phyloP scores from a whole-genome alignment of 176 grass and related monocot species.

The Typha latifolia region DNA sequence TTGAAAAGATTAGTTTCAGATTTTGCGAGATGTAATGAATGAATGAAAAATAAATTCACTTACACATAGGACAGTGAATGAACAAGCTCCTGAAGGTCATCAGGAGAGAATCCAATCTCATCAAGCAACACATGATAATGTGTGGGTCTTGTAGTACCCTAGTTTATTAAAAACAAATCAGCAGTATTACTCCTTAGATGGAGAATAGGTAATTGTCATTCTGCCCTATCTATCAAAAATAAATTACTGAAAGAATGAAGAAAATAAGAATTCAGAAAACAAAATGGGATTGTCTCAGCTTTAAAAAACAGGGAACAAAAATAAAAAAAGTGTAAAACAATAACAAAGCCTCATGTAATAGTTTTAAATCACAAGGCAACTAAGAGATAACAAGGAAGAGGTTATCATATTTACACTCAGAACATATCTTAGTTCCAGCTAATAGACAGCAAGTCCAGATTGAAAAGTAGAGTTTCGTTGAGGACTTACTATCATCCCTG shows the following conservation, averaged over 20 bases:
- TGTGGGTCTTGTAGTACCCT: constrained; percentile 83
- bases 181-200: background rate
- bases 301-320: too few species aligned
- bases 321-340: too few species aligned
- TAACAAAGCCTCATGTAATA: too few species aligned
- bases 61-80: constrained; percentile 88
- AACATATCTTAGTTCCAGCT: too few species aligned
- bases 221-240: too few species aligned
- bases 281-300: too few species aligned
- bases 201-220: too few species aligned
- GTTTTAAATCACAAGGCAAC: too few species aligned
- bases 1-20: background rate
- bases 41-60: constrained; percentile 3
- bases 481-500: constrained; percentile 74
- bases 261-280: too few species aligned
- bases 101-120: constrained; percentile 66
- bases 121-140: constrained; percentile 90
- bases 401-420: too few species aligned
- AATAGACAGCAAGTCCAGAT: background rate
- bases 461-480: background rate
- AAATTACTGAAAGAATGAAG: too few species aligned
- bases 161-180: background rate
- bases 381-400: too few species aligned
- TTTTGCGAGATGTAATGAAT: background rate
- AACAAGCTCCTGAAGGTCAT: constrained; percentile 79